Conservation (phyloP, 2,329 filamentous ascomycete species). For the Colletotrichum sidae region DNA sequence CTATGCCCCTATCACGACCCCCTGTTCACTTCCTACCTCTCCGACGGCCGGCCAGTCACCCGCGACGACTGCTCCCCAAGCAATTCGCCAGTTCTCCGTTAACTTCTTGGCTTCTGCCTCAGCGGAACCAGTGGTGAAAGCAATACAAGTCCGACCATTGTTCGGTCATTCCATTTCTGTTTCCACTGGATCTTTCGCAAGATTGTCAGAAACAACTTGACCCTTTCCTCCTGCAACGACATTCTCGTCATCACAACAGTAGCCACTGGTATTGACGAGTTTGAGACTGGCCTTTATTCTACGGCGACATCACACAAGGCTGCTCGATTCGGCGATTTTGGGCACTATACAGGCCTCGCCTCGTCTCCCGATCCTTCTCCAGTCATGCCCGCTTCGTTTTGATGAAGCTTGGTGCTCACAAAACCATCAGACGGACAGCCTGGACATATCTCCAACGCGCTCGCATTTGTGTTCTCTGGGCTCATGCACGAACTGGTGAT, state of each 20-base stretch:
- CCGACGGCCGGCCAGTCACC: background rate
- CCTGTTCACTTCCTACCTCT: background rate
- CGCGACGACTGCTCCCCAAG: background rate
- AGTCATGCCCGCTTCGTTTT: background rate
- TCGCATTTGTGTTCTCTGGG: background rate
- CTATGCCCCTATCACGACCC: background rate
- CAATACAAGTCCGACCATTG: too few relatives aligned
- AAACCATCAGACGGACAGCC: background rate
- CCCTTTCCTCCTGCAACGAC: background rate
- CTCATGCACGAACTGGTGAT: background rate
- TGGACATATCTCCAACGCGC: background rate
- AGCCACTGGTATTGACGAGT: background rate
- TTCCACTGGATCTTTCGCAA: background rate
- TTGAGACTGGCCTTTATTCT: background rate
- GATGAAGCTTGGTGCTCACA: background rate
- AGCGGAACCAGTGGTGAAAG: too few relatives aligned
- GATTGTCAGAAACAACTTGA: background rate
- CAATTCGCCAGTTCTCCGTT: background rate
- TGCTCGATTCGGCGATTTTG: background rate
- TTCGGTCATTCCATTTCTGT: background rate
- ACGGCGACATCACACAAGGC: background rate
- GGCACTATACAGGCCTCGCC: background rate
- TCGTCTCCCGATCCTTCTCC: background rate
- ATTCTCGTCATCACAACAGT: background rate
- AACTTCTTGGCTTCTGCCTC: background rate